Conservation (phyloP, 2,329 filamentous ascomycete species). For the Ceratocystiopsis sp. region DNA sequence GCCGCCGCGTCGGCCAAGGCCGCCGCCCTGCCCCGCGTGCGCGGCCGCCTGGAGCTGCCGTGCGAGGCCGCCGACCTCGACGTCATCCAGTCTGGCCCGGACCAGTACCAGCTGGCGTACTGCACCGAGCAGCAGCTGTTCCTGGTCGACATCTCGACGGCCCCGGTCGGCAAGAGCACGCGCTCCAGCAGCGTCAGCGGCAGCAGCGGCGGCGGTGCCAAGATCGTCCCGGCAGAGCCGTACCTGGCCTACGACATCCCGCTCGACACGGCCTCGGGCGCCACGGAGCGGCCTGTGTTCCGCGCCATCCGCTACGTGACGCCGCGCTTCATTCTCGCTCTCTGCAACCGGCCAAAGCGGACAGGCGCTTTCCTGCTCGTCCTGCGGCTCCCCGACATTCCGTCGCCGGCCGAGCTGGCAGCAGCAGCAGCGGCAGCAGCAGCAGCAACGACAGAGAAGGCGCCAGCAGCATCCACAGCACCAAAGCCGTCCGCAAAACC, state of each 20-base stretch:
- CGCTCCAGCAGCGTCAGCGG: slow-evolving; percentile 15
- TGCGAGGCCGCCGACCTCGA: slow-evolving; percentile 54
- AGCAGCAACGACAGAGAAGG: too few species aligned
- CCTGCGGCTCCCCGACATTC: slow-evolving; percentile 24
- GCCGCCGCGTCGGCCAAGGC: background rate
- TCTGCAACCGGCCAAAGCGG: slow-evolving; percentile 40
- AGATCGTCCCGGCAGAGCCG: slow-evolving; percentile 16
- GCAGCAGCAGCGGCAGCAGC: slow-evolving; percentile 1
- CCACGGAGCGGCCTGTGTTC: slow-evolving; percentile 31
- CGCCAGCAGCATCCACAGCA: too few species aligned
- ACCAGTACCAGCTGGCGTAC: slow-evolving; percentile 57
- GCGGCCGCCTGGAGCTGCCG: slow-evolving; percentile 31
- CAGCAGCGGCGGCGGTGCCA: too few species aligned
- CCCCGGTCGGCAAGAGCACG: slow-evolving; percentile 16
- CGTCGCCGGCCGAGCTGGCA: slow-evolving; percentile 14
- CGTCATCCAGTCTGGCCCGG: slow-evolving; percentile 42
- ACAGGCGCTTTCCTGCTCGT: slow-evolving; percentile 40
- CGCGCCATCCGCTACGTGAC: slow-evolving; percentile 42
- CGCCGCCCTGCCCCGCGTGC: slow-evolving; percentile 21
- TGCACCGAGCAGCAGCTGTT: slow-evolving; percentile 63
- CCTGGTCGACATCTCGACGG: slow-evolving; percentile 27
- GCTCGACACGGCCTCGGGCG: slow-evolving; percentile 21
- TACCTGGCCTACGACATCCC: slow-evolving; percentile 38
- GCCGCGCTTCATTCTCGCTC: slow-evolving; percentile 37
- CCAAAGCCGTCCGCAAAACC: too few species aligned